phyloP scores from a whole-genome alignment of 2,329 filamentous ascomycete species.

The Aphanocladium album region DNA sequence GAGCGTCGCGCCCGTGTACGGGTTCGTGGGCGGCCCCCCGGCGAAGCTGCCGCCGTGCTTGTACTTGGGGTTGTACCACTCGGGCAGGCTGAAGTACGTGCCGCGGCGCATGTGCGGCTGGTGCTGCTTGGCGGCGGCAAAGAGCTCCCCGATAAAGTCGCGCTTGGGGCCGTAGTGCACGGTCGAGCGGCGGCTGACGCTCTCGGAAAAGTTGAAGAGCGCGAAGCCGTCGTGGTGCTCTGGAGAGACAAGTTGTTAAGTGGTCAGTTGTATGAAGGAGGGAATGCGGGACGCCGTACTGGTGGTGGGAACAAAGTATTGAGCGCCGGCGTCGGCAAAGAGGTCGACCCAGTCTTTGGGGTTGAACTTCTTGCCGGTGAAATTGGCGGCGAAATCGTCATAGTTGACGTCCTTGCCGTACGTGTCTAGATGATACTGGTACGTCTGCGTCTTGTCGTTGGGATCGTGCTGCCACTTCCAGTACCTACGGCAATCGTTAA shows the following conservation, averaged over 20 bases:
- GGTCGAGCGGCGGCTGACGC: slow-evolving; percentile 33
- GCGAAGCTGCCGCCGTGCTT: slow-evolving; percentile 37
- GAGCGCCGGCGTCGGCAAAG: slow-evolving; percentile 46
- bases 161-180: slow-evolving; percentile 36
- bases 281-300: slow-evolving; percentile 19
- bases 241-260: slow-evolving; percentile 15
- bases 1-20: slow-evolving; percentile 35
- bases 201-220: slow-evolving; percentile 35
- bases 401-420: slow-evolving; percentile 49
- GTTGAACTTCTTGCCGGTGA: slow-evolving; percentile 45
- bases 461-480: slow-evolving; percentile 11
- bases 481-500: background rate
- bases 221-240: slow-evolving; percentile 43
- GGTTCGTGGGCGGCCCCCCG: slow-evolving; percentile 35
- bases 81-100: slow-evolving; percentile 44
- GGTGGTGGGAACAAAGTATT: slow-evolving; percentile 42
- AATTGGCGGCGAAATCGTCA: slow-evolving; percentile 51
- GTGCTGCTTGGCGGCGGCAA: slow-evolving; percentile 35
- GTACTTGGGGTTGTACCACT: slow-evolving; percentile 46
- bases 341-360: slow-evolving; percentile 51
- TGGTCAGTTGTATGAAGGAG: background rate
- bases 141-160: slow-evolving; percentile 38
- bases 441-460: slow-evolving; percentile 20
- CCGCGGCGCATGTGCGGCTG: slow-evolving; percentile 39
- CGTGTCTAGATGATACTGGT: slow-evolving; percentile 44